A percentile compares a stretch with the other conserved stretches of the same genome.
Conservation (phyloP, 352 stramenopile genomes). For the Globisporangium perplexum region DNA sequence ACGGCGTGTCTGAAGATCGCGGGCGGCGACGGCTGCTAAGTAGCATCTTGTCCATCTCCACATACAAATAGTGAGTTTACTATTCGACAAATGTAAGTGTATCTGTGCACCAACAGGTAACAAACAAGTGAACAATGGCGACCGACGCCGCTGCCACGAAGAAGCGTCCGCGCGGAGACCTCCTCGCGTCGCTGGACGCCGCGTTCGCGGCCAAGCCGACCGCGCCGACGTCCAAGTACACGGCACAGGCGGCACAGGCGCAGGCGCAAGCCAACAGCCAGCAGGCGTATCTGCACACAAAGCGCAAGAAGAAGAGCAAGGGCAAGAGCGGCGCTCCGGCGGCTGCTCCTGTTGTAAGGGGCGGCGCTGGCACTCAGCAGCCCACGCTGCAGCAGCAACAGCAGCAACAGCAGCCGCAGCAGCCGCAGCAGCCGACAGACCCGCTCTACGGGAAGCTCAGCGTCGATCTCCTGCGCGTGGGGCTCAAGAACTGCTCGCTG, state of each 20-base stretch:
- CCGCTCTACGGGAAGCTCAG: conserved; percentile 54
- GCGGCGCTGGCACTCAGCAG: neutral
- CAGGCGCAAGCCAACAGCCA: conserved; percentile 31
- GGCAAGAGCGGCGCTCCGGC: neutral
- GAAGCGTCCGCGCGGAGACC: conserved; percentile 64
- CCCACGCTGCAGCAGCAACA: conserved; percentile 2
- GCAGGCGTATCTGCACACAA: conserved; percentile 66
- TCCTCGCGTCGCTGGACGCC: conserved; percentile 73
- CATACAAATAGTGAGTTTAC: neutral
- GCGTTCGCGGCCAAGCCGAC: conserved; percentile 43
- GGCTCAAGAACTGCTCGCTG: conserved; percentile 68
- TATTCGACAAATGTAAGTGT: neutral
- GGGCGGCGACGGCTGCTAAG: conserved; percentile 20
- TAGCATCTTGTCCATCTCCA: neutral
- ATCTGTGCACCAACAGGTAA: too few relatives aligned
- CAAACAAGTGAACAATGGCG: conserved; percentile 10
- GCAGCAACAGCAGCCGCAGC: neutral
- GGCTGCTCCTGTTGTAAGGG: neutral
- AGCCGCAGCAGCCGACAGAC: conserved; percentile 18
- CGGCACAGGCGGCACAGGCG: conserved; percentile 35
- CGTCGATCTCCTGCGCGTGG: conserved; percentile 37
- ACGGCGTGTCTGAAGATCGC: conserved; percentile 24
- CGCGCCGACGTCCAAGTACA: conserved; percentile 56
- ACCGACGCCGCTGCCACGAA: conserved; percentile 17
- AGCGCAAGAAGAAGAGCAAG: conserved; percentile 39